These are phyloP conservation scores for Combretum micranthum DNA, from an alignment of 345 rosid species.

Conservation along the genomic window DNA sequence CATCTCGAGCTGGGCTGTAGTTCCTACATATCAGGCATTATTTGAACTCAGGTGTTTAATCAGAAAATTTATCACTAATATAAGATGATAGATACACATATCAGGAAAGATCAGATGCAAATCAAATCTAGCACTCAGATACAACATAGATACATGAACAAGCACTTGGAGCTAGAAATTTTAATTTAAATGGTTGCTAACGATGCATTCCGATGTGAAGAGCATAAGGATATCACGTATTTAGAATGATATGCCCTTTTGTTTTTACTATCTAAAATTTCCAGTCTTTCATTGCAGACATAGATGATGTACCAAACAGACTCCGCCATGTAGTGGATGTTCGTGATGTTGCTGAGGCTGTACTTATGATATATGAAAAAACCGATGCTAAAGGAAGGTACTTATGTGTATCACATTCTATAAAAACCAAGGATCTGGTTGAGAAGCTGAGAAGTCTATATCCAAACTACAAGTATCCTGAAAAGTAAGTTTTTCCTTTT, in stretches of 20 bases:
- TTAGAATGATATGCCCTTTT: not conserved
- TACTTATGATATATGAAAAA: slow-evolving; percentile 11
- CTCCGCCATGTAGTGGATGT: slow-evolving; percentile 10
- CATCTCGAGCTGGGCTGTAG: too few relatives aligned
- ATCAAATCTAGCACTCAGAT: too few relatives aligned
- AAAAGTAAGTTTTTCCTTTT: slow-evolving; percentile 6
- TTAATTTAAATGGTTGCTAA: too few relatives aligned
- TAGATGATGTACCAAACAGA: slow-evolving; percentile 9
- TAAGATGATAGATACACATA: too few relatives aligned
- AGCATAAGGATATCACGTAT: not conserved
- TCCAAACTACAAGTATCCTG: slow-evolving; percentile 17
- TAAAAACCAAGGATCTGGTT: slow-evolving; percentile 10
- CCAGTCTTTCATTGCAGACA: not conserved
- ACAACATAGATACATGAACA: too few relatives aligned
- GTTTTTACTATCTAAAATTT: not conserved
- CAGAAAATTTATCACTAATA: too few relatives aligned
- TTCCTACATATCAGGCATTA: too few relatives aligned
- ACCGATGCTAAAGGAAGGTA: slow-evolving; percentile 17
- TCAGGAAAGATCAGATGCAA: too few relatives aligned
- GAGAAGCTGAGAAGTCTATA: slow-evolving; percentile 15
- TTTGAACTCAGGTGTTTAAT: too few relatives aligned
- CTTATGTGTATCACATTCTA: slow-evolving; percentile 15
- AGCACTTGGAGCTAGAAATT: too few relatives aligned
- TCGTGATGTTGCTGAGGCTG: slow-evolving; percentile 15
- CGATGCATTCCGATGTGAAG: too few relatives aligned